phyloP scores from a whole-genome alignment of 345 rosid genomes.

The Pistacia vera region DNA sequence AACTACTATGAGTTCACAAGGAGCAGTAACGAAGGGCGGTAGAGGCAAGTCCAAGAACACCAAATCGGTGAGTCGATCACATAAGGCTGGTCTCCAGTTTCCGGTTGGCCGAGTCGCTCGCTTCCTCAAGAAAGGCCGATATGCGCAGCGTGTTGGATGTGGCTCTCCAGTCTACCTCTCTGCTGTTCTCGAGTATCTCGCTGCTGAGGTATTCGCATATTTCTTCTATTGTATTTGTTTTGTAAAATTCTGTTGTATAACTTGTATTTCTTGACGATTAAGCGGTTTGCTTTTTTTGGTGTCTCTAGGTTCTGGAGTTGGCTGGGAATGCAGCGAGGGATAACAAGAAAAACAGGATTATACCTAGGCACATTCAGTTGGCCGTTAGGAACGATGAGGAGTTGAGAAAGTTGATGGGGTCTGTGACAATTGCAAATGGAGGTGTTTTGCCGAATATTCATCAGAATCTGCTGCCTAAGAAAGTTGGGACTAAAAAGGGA shows the following conservation, averaged over 20 bases:
- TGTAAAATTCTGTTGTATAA: not conserved
- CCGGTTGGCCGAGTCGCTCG: conserved; percentile 74
- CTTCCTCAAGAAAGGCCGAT: conserved; percentile 57
- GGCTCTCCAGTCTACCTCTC: conserved; percentile 81
- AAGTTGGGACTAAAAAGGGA: conserved; percentile 52
- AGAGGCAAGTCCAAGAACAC: conserved; percentile 67
- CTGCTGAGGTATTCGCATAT: conserved; percentile 56
- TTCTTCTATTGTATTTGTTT: no score
- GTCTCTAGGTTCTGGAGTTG: conserved; percentile 58
- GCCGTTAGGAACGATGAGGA: conserved; percentile 77
- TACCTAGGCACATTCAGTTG: conserved; percentile 75
- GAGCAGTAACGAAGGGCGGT: no score
- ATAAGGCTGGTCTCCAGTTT: conserved; percentile 73
- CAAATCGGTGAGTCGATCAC: conserved; percentile 64
- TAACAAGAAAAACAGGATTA: conserved; percentile 66
- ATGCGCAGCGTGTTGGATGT: conserved; percentile 71
- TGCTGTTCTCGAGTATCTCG: conserved; percentile 82
- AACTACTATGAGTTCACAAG: no score
- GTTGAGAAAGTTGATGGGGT: conserved; percentile 61
- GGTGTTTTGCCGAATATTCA: conserved; percentile 81
- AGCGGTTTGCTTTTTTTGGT: not conserved
- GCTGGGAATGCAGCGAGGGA: conserved; percentile 86
- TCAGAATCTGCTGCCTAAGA: conserved; percentile 58
- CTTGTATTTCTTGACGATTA: not conserved
- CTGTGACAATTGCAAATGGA: conserved; percentile 71